These are phyloP conservation scores for Leccinum subgranulosum DNA, from an alignment of 768 basidiomycete genomes.

Conservation along the genomic window DNA sequence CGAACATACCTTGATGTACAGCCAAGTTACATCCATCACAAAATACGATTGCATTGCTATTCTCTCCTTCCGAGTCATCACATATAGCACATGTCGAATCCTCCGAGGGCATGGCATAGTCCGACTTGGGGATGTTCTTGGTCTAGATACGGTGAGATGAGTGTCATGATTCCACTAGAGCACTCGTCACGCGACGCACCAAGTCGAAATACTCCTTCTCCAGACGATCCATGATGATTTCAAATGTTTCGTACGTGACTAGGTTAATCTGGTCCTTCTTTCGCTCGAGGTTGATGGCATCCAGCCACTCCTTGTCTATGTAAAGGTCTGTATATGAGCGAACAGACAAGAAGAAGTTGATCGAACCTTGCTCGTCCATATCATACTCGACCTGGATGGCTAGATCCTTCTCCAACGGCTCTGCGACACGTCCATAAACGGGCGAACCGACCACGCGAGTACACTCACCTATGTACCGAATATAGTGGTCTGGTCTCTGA, in stretches of 20 bases:
- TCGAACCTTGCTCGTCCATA: slow-evolving; percentile 96
- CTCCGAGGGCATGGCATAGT: slow-evolving; percentile 85
- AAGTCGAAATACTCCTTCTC: slow-evolving; percentile 99
- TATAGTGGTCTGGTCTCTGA: slow-evolving; percentile 77
- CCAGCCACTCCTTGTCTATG: slow-evolving; percentile 93
- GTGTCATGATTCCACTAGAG: slow-evolving; percentile 2
- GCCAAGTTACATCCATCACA: slow-evolving; percentile 99
- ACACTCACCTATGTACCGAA: slow-evolving; percentile 80
- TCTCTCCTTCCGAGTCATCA: slow-evolving; percentile 98
- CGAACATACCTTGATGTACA: slow-evolving; percentile 90
- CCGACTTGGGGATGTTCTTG: slow-evolving; percentile 89
- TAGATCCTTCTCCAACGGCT: slow-evolving; percentile 90
- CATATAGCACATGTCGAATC: slow-evolving; percentile 97
- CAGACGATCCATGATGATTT: slow-evolving; percentile 94
- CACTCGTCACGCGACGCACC: slow-evolving; percentile 42
- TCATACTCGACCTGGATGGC: slow-evolving; percentile 96
- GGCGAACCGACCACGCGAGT: neutral
- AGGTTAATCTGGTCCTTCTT: slow-evolving; percentile 68
- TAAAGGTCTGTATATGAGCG: slow-evolving; percentile 1
- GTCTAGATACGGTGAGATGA: slow-evolving; percentile 48
- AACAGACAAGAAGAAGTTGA: neutral
- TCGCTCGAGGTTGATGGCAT: slow-evolving; percentile 76
- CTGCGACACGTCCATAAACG: slow-evolving; percentile 37
- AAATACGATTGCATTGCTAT: slow-evolving; percentile 98
- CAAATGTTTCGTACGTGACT: slow-evolving; percentile 84